Evolutionary conservation across 2,329 filamentous ascomycete genomes (phyloP).

Genomic region (Penicillium oxalicum): DNA sequence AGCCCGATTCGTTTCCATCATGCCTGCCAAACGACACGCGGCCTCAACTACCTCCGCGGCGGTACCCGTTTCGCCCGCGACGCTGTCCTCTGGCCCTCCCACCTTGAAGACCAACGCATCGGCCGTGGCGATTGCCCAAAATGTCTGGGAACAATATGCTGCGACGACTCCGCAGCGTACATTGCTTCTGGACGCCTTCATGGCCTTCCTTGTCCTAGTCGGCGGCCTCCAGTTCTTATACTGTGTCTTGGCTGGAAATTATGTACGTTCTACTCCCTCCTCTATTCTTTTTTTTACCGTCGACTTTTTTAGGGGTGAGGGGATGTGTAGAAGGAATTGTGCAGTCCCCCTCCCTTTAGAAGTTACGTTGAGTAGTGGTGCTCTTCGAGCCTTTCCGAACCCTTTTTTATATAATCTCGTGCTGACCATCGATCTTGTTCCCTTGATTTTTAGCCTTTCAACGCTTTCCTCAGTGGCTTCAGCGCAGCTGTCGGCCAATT

Average conservation of each 20-base stretch:
- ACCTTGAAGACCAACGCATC: conserved; percentile 38
- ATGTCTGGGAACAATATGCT: conserved; percentile 72
- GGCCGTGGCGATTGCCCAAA: conserved; percentile 55
- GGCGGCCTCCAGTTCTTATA: conserved; percentile 91
- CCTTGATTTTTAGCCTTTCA: conserved; percentile 68
- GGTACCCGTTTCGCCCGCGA: conserved; percentile 19
- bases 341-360: no score
- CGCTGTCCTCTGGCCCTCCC: conserved; percentile 30
- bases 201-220: conserved; percentile 77
- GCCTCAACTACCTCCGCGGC: conserved; percentile 26
- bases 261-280: conserved; percentile 55
- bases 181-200: conserved; percentile 86
- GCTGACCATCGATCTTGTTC: background rate
- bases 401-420: no score
- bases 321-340: no score
- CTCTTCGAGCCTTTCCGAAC: no score
- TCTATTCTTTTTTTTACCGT: no score
- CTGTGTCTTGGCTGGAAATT: conserved; percentile 87
- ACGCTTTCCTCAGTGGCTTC: conserved; percentile 95
- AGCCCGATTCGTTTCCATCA: conserved; percentile 16
- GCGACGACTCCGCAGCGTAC: conserved; percentile 79
- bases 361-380: no score
- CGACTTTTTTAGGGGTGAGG: no score
- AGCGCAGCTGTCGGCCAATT: conserved; percentile 93
- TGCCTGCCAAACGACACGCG: conserved; percentile 27